phyloP scores from a whole-genome alignment of 139 green algal species.

The Closterium sp. region DNA sequence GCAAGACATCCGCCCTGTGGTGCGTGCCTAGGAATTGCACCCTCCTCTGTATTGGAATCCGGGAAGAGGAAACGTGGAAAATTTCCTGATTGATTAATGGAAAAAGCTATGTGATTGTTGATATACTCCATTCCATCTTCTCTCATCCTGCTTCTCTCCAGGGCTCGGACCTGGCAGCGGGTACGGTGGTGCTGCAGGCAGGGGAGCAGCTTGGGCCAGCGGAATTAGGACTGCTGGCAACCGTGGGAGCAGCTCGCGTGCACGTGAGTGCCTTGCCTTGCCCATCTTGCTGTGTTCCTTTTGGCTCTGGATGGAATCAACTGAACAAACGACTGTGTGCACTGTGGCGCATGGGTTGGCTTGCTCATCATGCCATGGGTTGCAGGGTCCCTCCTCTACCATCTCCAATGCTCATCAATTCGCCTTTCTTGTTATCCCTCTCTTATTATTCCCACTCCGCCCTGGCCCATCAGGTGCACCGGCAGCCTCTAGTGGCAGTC shows the following conservation, averaged over 20 bases:
- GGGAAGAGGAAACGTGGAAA: too few species aligned
- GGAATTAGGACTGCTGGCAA: constrained; percentile 89
- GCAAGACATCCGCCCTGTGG: constrained; percentile 52
- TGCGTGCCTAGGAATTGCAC: constrained; percentile 7
- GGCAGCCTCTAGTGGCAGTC: constrained; percentile 68
- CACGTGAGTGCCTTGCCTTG: constrained; percentile 23
- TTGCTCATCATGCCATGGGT: too few species aligned
- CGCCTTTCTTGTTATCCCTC: neutral
- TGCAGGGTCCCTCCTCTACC: too few species aligned
- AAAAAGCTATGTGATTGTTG: too few species aligned
- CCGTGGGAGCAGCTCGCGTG: constrained; percentile 74
- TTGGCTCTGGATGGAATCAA: too few species aligned
- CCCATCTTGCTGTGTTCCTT: neutral
- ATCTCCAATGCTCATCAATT: too few species aligned
- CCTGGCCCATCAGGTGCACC: constrained; percentile 26
- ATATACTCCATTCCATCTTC: neutral
- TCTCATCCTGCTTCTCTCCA: neutral
- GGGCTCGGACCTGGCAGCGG: constrained; percentile 54
- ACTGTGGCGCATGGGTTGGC: too few species aligned
- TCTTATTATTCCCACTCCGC: neutral
- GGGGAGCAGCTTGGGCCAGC: constrained; percentile 72
- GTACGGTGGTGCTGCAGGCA: constrained; percentile 65
- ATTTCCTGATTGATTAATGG: too few species aligned
- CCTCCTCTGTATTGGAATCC: too few species aligned
- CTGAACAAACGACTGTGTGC: too few species aligned